phyloP scores from a whole-genome alignment of 2,329 filamentous ascomycete genomes.

The Neoscytalidium dimidiatum region DNA sequence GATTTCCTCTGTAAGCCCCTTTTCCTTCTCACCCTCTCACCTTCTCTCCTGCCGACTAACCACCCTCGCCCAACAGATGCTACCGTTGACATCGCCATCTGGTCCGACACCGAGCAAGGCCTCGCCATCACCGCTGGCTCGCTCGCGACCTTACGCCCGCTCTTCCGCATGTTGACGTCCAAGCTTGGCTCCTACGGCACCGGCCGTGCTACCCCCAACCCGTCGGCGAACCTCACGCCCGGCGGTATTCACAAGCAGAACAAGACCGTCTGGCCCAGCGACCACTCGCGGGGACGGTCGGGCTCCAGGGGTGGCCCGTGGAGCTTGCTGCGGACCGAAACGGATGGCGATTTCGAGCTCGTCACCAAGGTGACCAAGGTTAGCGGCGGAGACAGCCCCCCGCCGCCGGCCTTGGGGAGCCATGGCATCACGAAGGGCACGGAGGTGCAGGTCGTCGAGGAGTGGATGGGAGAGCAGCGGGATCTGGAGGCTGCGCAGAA shows the following conservation, averaged over 20 bases:
- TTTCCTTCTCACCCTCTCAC: too few species aligned
- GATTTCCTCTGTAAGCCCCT: slow-evolving; percentile 34
- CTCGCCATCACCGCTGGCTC: slow-evolving; percentile 39
- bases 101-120: slow-evolving; percentile 38
- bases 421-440: not conserved
- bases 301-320: not conserved
- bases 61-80: not conserved
- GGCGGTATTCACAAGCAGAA: not conserved
- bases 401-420: not conserved
- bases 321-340: slow-evolving; percentile 4
- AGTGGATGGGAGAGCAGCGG: not conserved
- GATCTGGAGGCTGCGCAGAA: not conserved
- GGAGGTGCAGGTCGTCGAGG: not conserved
- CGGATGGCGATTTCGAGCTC: slow-evolving; percentile 4
- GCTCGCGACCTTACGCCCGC: slow-evolving; percentile 39
- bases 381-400: not conserved
- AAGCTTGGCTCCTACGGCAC: not conserved
- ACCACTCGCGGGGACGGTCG: not conserved
- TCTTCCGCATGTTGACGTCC: slow-evolving; percentile 28
- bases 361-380: not conserved
- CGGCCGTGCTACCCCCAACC: not conserved
- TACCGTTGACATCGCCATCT: slow-evolving; percentile 40
- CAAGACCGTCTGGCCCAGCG: slow-evolving; percentile 3
- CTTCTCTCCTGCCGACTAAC: not conserved
- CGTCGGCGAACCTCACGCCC: not conserved